These are phyloP conservation scores for Amaranthus tricolor DNA, from an alignment of 179 eudicot genomes.

Conservation along the genomic window DNA sequence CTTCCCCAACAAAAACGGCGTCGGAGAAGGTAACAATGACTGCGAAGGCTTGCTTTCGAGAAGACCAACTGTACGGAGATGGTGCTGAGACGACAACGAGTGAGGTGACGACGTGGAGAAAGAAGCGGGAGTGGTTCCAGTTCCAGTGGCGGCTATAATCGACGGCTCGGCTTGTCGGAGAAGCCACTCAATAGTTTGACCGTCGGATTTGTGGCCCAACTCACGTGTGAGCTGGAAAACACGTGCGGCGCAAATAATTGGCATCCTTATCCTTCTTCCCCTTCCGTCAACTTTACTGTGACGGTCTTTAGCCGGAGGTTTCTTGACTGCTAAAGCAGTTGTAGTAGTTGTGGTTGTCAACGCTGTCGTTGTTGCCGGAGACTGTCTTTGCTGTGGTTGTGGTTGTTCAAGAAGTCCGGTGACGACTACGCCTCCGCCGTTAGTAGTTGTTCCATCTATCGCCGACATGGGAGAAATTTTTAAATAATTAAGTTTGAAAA, in stretches of 20 bases:
- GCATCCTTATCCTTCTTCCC: slow-evolving; percentile 70
- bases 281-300: slow-evolving; percentile 79
- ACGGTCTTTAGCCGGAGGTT: slow-evolving; percentile 79
- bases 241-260: slow-evolving; percentile 76
- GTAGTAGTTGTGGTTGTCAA: slow-evolving; percentile 1
- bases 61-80: slow-evolving; percentile 16
- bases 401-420: slow-evolving; percentile 28
- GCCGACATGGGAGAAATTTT: slow-evolving; percentile 45
- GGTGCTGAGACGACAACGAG: slow-evolving; percentile 22
- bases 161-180: slow-evolving; percentile 84
- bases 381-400: background rate
- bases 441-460: slow-evolving; percentile 37
- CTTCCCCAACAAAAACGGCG: slow-evolving; percentile 77
- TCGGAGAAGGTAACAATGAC: slow-evolving; percentile 17
- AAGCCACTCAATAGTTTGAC: slow-evolving; percentile 81
- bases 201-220: slow-evolving; percentile 73
- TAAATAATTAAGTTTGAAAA: too few species aligned
- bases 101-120: slow-evolving; percentile 57
- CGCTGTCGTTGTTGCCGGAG: slow-evolving; percentile 22
- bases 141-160: slow-evolving; percentile 81
- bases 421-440: slow-evolving; percentile 27
- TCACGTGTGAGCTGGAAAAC: slow-evolving; percentile 77
- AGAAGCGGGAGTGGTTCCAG: slow-evolving; percentile 70
- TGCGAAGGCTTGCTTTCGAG: slow-evolving; percentile 12
- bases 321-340: slow-evolving; percentile 48